phyloP scores from a whole-genome alignment of 2,329 filamentous ascomycete species.

The Aspergillus costaricaensis region DNA sequence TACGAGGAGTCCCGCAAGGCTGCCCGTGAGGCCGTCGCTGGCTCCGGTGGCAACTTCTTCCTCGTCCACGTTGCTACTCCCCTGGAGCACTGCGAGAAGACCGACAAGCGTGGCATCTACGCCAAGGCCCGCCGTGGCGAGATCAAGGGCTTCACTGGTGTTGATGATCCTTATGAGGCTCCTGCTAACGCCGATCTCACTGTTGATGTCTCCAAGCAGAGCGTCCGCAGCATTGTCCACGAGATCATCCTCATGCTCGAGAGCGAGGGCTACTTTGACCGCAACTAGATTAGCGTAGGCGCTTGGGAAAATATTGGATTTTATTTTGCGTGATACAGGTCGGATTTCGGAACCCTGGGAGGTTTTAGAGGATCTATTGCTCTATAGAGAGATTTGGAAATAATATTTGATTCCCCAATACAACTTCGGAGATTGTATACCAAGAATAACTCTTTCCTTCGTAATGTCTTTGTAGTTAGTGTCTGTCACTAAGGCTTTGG shows the following conservation, averaged over 20 bases:
- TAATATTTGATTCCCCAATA: constrained; percentile 24
- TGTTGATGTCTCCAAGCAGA: constrained; percentile 83
- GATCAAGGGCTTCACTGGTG: constrained; percentile 97
- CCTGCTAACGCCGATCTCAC: constrained; percentile 79
- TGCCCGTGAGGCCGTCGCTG: constrained; percentile 75
- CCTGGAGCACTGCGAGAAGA: constrained; percentile 91
- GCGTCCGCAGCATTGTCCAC: constrained; percentile 89
- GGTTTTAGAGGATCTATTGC: constrained; percentile 12
- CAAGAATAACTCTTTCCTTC: background rate
- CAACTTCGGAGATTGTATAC: constrained; percentile 11
- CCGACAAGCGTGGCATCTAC: constrained; percentile 90
- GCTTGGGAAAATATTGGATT: constrained; percentile 16
- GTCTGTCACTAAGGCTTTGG: no score
- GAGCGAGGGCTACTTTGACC: constrained; percentile 81
- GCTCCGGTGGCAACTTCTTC: constrained; percentile 85
- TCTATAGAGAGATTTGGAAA: constrained; percentile 23
- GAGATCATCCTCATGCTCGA: constrained; percentile 94
- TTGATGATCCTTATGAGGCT: constrained; percentile 93
- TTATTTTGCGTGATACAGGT: constrained; percentile 18
- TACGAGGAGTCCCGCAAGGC: constrained; percentile 76
- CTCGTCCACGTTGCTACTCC: constrained; percentile 92
- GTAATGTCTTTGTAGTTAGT: background rate
- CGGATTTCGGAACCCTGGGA: constrained; percentile 18
- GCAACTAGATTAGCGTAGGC: constrained; percentile 37
- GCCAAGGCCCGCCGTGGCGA: constrained; percentile 78